phyloP scores from a whole-genome alignment of 306 rosid species.

The Luffa aegyptiaca region DNA sequence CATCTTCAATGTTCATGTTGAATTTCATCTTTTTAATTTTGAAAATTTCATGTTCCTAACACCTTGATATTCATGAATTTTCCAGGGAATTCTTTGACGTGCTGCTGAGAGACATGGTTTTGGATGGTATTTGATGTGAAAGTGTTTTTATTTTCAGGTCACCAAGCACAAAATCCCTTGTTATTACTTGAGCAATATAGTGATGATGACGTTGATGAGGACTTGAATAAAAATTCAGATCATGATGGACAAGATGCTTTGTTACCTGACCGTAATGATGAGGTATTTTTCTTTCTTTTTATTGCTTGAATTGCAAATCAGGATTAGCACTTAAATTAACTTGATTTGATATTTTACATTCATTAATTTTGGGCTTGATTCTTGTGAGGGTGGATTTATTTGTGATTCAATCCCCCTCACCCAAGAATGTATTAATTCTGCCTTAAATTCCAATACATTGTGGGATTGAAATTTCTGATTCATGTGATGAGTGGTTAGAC shows the following conservation, averaged over 20 bases:
- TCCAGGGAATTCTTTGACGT: slow-evolving; percentile 5
- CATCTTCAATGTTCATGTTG: slow-evolving; percentile 31
- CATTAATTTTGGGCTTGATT: not conserved
- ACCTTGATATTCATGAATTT: slow-evolving; percentile 7
- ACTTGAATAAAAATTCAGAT: slow-evolving; percentile 29
- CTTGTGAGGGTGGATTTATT: not conserved
- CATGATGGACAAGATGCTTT: slow-evolving; percentile 27
- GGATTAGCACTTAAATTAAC: not conserved
- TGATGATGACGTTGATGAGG: slow-evolving; percentile 70
- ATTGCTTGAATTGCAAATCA: not conserved
- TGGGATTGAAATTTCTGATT: not conserved
- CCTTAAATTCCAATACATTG: not conserved
- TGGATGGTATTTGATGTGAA: slow-evolving; percentile 33
- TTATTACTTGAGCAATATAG: slow-evolving; percentile 92
- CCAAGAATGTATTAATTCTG: not conserved
- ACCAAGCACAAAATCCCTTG: slow-evolving; percentile 64
- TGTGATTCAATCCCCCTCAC: not conserved
- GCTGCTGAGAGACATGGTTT: slow-evolving; percentile 9
- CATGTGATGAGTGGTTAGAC: not conserved
- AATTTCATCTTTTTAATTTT: slow-evolving; percentile 17
- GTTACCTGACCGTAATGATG: slow-evolving; percentile 26
- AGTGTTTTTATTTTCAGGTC: slow-evolving; percentile 53
- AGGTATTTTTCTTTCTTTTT: slow-evolving; percentile 30
- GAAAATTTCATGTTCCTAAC: slow-evolving; percentile 11
- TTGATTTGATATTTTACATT: not conserved